phyloP scores from a whole-genome alignment of 345 rosid genomes.

The Linum trigynum region DNA sequence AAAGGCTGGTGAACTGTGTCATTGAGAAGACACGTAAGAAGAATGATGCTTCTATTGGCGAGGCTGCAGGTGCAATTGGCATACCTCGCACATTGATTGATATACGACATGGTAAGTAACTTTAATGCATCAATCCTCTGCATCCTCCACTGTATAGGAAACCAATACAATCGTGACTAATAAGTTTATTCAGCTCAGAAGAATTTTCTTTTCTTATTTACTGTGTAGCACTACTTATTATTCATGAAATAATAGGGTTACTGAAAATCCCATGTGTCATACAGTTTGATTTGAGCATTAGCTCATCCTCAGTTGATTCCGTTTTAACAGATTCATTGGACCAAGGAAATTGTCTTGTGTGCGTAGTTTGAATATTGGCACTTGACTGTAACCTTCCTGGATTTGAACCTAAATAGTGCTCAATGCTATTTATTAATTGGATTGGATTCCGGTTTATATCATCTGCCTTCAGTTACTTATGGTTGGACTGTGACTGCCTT shows the following conservation, averaged over 20 bases:
- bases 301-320: no score
- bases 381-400: background rate
- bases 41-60: constrained; percentile 63
- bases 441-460: no score
- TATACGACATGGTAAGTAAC: constrained; percentile 77
- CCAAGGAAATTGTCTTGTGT: no score
- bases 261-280: background rate
- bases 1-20: constrained; percentile 87
- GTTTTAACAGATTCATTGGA: no score
- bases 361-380: background rate
- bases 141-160: background rate
- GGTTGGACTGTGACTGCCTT: background rate
- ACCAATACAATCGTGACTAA: background rate
- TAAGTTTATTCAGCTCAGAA: no score
- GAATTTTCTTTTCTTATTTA: background rate
- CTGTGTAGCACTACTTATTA: background rate
- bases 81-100: constrained; percentile 83
- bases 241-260: no score
- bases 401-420: background rate
- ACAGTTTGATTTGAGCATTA: no score
- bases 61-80: constrained; percentile 71
- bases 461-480: no score
- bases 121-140: constrained; percentile 3
- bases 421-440: background rate
- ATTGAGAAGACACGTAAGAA: constrained; percentile 77